These are phyloP conservation scores for Tulasnella calospora DNA, from an alignment of 768 basidiomycete genomes.

Conservation along the genomic window DNA sequence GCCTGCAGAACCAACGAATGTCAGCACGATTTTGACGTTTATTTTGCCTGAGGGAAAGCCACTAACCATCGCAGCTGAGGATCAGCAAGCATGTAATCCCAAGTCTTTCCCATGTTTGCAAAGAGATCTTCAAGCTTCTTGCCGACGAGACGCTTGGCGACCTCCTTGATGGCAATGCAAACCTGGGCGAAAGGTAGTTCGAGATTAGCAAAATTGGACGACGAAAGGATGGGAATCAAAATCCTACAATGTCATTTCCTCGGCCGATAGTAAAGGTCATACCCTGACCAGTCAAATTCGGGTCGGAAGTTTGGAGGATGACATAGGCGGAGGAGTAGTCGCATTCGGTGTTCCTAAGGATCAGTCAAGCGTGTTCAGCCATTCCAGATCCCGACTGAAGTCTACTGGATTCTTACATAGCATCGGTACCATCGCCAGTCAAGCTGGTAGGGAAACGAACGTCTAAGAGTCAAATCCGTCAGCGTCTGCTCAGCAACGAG, in stretches of 20 bases:
- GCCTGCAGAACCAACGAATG: slow-evolving; percentile 43
- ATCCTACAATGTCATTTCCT: slow-evolving; percentile 80
- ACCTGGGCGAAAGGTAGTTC: slow-evolving; percentile 45
- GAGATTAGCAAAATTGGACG: neutral
- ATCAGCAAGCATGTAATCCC: slow-evolving; percentile 82
- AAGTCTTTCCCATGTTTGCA: slow-evolving; percentile 83
- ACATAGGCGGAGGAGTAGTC: slow-evolving; percentile 95
- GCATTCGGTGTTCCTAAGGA: slow-evolving; percentile 83
- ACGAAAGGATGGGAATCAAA: neutral
- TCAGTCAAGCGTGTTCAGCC: neutral
- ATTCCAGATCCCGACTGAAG: neutral
- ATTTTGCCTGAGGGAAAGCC: neutral
- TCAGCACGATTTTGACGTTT: neutral
- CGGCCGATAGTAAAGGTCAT: slow-evolving; percentile 95
- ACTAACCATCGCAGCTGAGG: slow-evolving; percentile 84
- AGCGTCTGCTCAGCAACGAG: neutral
- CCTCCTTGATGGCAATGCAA: slow-evolving; percentile 70
- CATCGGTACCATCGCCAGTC: slow-evolving; percentile 88
- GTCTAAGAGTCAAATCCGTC: slow-evolving; percentile 46
- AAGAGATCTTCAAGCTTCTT: slow-evolving; percentile 79
- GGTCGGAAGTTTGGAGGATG: slow-evolving; percentile 58
- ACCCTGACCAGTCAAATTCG: slow-evolving; percentile 74
- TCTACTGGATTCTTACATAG: slow-evolving; percentile 53
- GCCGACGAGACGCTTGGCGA: slow-evolving; percentile 77
- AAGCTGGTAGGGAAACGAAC: slow-evolving; percentile 89